Evolutionary conservation across 176 grass and related monocot genomes (phyloP).

Genomic region (Paspalum vaginatum): DNA sequence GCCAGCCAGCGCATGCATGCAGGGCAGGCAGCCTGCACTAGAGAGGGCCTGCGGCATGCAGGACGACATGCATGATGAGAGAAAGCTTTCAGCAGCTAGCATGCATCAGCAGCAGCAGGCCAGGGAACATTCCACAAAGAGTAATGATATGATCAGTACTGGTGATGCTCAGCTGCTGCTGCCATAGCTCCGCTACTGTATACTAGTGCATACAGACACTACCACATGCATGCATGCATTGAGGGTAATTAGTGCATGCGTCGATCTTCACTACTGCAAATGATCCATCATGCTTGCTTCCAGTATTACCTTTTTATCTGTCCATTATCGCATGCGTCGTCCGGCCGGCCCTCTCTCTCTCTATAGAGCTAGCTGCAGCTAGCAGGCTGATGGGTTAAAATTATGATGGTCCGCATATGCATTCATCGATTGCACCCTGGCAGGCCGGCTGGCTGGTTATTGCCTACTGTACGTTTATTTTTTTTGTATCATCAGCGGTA

Average conservation of each 20-base stretch:
- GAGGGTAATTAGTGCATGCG: constrained; percentile 47
- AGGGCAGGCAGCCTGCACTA: neutral
- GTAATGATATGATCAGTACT: constrained; percentile 68
- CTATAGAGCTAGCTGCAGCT: too few relatives aligned
- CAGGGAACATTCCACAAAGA: constrained; percentile 56
- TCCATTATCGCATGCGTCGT: constrained; percentile 52
- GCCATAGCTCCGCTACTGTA: too few relatives aligned
- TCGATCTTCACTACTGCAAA: constrained; percentile 51
- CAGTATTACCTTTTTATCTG: constrained; percentile 36
- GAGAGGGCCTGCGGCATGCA: neutral
- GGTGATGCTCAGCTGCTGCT: neutral
- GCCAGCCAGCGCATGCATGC: neutral
- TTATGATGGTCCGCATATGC: neutral
- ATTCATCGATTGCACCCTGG: neutral
- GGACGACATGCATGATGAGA: constrained; percentile 48
- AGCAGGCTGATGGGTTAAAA: neutral
- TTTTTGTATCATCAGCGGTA: too few relatives aligned
- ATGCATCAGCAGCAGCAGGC: constrained; percentile 11
- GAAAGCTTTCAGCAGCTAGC: constrained; percentile 28
- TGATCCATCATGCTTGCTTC: constrained; percentile 53
- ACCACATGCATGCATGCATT: constrained; percentile 26
- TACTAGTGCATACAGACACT: neutral
- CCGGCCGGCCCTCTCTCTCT: neutral
- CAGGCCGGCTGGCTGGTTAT: neutral
- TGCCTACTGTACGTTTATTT: too few relatives aligned